phyloP scores from a whole-genome alignment of 139 green algal genomes.

The Nannochloris sp. region DNA sequence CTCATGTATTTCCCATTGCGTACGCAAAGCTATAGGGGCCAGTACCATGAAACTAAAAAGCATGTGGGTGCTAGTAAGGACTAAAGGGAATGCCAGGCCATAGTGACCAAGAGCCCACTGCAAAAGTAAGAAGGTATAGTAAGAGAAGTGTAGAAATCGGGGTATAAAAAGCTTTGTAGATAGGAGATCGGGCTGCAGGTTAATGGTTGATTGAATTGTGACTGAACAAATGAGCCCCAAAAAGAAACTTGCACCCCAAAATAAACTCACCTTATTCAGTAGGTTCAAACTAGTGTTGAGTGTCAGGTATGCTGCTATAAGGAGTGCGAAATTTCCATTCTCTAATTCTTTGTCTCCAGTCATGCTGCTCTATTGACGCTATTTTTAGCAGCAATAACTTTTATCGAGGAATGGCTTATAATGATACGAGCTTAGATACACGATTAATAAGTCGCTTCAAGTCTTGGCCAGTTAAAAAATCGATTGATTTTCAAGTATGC shows the following conservation, averaged over 20 bases:
- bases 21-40: slow-evolving; percentile 30
- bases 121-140: not conserved
- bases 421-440: too few relatives aligned
- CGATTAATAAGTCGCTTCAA: too few relatives aligned
- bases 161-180: not conserved
- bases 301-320: slow-evolving; percentile 12
- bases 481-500: too few relatives aligned
- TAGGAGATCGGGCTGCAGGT: too few relatives aligned
- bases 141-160: not conserved
- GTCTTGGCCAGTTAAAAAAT: too few relatives aligned
- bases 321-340: not conserved
- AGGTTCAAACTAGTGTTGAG: slow-evolving; percentile 28
- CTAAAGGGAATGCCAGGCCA: slow-evolving; percentile 49
- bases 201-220: too few relatives aligned
- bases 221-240: too few relatives aligned
- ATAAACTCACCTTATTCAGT: slow-evolving; percentile 6
- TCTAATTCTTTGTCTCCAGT: too few relatives aligned
- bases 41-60: slow-evolving; percentile 41
- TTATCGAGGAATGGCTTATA: too few relatives aligned
- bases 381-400: too few relatives aligned
- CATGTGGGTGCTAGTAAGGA: slow-evolving; percentile 55
- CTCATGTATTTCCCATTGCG: slow-evolving; percentile 24
- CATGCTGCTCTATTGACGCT: too few relatives aligned
- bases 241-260: too few relatives aligned
- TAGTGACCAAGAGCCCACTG: slow-evolving; percentile 44